These are phyloP conservation scores for Fusarium zealandicum DNA, from an alignment of 2,329 filamentous ascomycete species.

Conservation along the genomic window DNA sequence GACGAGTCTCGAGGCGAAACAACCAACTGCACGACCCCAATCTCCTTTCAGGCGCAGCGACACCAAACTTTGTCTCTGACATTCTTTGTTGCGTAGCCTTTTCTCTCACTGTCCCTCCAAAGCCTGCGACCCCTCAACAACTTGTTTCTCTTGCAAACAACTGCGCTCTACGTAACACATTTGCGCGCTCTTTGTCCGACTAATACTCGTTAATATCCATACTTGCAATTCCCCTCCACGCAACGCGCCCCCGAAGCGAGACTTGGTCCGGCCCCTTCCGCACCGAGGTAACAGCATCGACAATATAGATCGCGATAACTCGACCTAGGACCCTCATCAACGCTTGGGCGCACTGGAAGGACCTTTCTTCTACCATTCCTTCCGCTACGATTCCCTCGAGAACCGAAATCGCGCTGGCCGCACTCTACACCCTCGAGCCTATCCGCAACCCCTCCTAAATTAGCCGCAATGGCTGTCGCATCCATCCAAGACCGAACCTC, in stretches of 20 bases:
- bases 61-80: conserved; percentile 38
- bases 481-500: conserved; percentile 96
- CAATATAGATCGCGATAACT: conserved; percentile 6
- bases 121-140: conserved; percentile 10
- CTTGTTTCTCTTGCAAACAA: conserved; percentile 13
- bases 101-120: conserved; percentile 7
- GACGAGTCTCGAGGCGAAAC: conserved; percentile 31
- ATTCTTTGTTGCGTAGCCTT: conserved; percentile 36
- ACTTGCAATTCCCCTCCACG: conserved; percentile 21
- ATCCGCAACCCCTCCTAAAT: conserved; percentile 26
- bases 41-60: conserved; percentile 37
- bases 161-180: conserved; percentile 5
- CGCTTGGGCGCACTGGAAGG: conserved; percentile 16
- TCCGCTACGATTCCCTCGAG: conserved; percentile 17
- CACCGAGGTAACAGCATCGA: conserved; percentile 6
- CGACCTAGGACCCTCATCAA: conserved; percentile 5
- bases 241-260: conserved; percentile 28
- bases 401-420: conserved; percentile 48
- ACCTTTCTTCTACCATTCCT: conserved; percentile 2
- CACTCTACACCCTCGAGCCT: conserved; percentile 36
- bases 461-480: conserved; percentile 63
- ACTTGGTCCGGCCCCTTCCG: conserved; percentile 24
- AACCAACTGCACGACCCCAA: conserved; percentile 31
- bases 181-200: conserved; percentile 2
- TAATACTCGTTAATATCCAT: conserved; percentile 24